These are phyloP conservation scores for Metarhizium robertsii DNA, from an alignment of 2,329 filamentous ascomycete species.

Conservation along the genomic window DNA sequence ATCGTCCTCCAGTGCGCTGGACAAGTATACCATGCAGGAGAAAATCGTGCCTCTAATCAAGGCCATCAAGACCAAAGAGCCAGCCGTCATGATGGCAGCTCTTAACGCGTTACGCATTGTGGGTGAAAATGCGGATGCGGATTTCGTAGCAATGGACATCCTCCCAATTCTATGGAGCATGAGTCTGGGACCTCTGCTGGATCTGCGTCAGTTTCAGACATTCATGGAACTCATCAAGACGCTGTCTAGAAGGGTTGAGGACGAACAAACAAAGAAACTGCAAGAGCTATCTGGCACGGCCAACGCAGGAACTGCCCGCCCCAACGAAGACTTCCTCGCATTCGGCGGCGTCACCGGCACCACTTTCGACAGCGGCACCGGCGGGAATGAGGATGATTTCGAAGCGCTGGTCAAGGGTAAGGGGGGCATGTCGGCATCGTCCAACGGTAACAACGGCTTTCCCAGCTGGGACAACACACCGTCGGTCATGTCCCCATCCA, in stretches of 20 bases:
- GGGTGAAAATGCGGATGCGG: conserved; percentile 70
- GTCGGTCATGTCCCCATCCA: conserved; percentile 24
- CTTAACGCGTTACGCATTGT: conserved; percentile 78
- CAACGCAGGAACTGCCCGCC: conserved; percentile 36
- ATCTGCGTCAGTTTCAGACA: conserved; percentile 76
- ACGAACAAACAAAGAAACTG: conserved; percentile 80
- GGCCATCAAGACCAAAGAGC: conserved; percentile 95
- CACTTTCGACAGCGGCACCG: conserved; percentile 33
- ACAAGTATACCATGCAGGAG: conserved; percentile 98
- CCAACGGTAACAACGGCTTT: conserved; percentile 34
- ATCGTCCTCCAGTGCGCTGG: conserved; percentile 67
- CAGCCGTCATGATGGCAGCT: conserved; percentile 92
- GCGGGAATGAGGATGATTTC: conserved; percentile 63
- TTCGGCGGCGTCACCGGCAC: conserved; percentile 60
- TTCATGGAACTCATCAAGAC: conserved; percentile 86
- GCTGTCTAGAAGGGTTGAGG: conserved; percentile 71
- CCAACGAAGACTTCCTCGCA: conserved; percentile 59
- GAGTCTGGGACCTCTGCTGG: conserved; percentile 79
- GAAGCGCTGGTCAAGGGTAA: conserved; percentile 78
- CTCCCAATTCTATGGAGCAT: conserved; percentile 87
- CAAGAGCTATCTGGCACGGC: conserved; percentile 65
- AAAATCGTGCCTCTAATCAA: conserved; percentile 88
- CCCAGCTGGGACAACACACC: conserved; percentile 40
- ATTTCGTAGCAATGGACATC: conserved; percentile 87
- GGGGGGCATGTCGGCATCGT: conserved; percentile 21